Evolutionary conservation across 345 rosid species (phyloP).

Genomic region (Sisymbrium irio): DNA sequence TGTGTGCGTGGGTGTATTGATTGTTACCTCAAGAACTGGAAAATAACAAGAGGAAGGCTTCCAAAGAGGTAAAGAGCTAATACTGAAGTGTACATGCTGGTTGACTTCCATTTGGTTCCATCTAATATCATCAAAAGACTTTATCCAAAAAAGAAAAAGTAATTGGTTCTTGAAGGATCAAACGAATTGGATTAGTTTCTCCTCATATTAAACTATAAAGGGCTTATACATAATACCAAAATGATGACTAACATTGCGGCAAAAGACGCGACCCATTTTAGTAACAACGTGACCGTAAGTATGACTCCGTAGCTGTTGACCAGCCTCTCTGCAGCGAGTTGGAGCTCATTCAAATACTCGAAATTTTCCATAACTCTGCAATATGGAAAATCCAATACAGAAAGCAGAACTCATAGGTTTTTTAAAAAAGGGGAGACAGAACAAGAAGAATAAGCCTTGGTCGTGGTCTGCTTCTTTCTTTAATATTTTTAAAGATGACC

Average conservation of each 20-base stretch:
- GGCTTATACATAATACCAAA: not conserved
- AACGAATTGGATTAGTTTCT: not conserved
- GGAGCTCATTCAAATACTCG: constrained; percentile 51
- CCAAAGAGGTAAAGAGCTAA: constrained; percentile 70
- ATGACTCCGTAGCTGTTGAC: constrained; percentile 48
- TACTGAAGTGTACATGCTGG: constrained; percentile 64
- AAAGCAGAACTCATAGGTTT: not conserved
- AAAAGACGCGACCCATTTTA: constrained; percentile 71
- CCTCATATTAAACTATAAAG: too few species aligned
- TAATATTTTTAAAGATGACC: not conserved
- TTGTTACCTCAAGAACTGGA: constrained; percentile 60
- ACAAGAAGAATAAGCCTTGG: not conserved
- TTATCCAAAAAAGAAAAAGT: not conserved
- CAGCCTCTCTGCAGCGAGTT: constrained; percentile 46
- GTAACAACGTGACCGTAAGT: constrained; percentile 51
- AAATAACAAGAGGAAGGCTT: constrained; percentile 58
- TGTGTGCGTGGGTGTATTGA: not conserved
- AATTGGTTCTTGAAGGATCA: not conserved
- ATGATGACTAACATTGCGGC: constrained; percentile 56
- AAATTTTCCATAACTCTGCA: constrained; percentile 41
- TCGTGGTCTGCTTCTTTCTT: not conserved
- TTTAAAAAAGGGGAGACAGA: not conserved
- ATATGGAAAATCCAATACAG: not conserved
- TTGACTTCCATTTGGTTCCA: constrained; percentile 71
- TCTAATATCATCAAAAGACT: constrained; percentile 74